A percentile compares a stretch with the other conserved stretches of the same genome.
These are phyloP conservation scores for Quercus engelmannii DNA, from an alignment of 306 rosid genomes.

Conservation along the genomic window DNA sequence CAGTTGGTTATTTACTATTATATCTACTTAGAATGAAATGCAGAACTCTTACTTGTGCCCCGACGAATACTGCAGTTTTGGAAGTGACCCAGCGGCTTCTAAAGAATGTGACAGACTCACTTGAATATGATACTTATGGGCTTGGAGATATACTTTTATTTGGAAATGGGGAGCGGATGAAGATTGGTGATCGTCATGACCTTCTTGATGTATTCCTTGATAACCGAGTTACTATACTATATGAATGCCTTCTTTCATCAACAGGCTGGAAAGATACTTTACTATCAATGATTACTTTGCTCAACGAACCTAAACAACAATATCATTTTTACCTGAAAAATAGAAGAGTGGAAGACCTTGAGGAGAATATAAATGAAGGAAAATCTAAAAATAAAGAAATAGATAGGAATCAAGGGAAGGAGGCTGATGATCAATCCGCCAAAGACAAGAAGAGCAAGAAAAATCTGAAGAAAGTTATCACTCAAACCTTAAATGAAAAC, in stretches of 20 bases:
- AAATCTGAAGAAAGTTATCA: conserved; percentile 12
- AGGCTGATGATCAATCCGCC: neutral
- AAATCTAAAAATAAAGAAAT: neutral
- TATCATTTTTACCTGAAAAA: conserved; percentile 23
- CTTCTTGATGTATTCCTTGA: conserved; percentile 20
- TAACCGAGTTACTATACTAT: conserved; percentile 1
- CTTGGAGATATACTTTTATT: conserved; percentile 33
- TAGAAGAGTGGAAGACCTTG: neutral
- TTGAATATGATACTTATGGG: conserved; percentile 2
- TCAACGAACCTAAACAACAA: conserved; percentile 21
- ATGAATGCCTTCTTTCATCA: neutral
- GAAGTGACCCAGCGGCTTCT: conserved; percentile 33
- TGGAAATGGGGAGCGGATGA: conserved; percentile 25
- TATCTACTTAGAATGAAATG: conserved; percentile 26
- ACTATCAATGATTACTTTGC: conserved; percentile 11
- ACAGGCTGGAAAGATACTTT: conserved; percentile 18
- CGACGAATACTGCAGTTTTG: conserved; percentile 56
- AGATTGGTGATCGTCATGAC: neutral
- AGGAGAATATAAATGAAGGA: neutral
- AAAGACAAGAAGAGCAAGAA: conserved; percentile 2
- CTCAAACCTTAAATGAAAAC: conserved; percentile 1
- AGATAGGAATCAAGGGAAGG: neutral
- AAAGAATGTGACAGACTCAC: neutral
- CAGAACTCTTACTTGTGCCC: conserved; percentile 60
- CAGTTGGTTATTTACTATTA: conserved; percentile 35